These are phyloP conservation scores for Lichtheimia hyalospora DNA, from an alignment of 371 early-diverging fungal genomes.

Conservation along the genomic window DNA sequence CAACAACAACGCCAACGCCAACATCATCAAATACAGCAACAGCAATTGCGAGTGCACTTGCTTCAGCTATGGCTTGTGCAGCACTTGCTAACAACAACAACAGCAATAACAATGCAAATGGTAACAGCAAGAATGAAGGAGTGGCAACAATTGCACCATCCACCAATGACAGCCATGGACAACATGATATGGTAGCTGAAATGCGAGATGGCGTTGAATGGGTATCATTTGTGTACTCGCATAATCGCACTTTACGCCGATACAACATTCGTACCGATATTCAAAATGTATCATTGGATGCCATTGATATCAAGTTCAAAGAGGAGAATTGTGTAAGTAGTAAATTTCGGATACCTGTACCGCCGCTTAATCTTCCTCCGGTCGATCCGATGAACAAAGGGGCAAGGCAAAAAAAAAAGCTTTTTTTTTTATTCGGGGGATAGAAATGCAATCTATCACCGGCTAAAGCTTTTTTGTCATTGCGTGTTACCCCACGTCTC, in stretches of 20 bases:
- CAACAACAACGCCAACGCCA: not conserved
- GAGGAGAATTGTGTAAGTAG: slow-evolving; percentile 74
- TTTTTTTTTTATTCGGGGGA: no score
- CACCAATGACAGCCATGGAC: not conserved
- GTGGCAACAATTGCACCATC: not conserved
- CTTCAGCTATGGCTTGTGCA: slow-evolving; percentile 16
- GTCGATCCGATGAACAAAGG: slow-evolving; percentile 12
- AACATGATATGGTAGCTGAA: slow-evolving; percentile 43
- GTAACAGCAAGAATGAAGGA: not conserved
- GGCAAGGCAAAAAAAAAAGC: not conserved
- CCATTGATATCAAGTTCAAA: slow-evolving; percentile 75
- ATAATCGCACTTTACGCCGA: slow-evolving; percentile 60
- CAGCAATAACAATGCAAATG: not conserved
- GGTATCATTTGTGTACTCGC: slow-evolving; percentile 71
- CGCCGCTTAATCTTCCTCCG: slow-evolving; percentile 3
- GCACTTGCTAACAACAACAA: slow-evolving; percentile 7
- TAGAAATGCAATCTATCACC: not conserved
- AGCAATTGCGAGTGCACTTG: slow-evolving; percentile 15
- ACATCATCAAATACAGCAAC: slow-evolving; percentile 2
- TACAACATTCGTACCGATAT: slow-evolving; percentile 84
- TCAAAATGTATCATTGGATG: slow-evolving; percentile 61
- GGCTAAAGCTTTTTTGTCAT: slow-evolving; percentile 48
- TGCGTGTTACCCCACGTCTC: slow-evolving; percentile 48
- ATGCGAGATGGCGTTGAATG: slow-evolving; percentile 67
- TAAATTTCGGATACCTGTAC: slow-evolving; percentile 2